Conservation (phyloP, 345 rosid genomes). For the Eucalyptus tenuipes region DNA sequence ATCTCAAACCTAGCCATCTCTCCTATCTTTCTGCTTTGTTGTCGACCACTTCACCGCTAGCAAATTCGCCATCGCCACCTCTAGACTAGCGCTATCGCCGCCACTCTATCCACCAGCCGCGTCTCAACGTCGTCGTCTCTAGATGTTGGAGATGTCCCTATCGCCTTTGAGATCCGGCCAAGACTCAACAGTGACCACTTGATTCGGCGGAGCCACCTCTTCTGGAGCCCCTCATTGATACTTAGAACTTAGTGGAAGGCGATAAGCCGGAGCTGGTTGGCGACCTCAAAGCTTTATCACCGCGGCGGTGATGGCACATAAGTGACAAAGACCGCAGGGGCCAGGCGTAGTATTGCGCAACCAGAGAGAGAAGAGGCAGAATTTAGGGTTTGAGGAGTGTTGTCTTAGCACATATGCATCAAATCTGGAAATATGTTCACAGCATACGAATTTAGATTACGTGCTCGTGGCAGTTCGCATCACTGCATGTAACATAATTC, state of each 20-base stretch:
- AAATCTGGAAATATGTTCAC: not conserved
- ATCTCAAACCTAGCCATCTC: not conserved
- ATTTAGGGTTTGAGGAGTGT: not conserved
- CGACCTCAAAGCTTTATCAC: not conserved
- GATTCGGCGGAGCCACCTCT: not conserved
- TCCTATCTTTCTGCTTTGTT: not conserved
- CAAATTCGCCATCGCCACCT: not conserved
- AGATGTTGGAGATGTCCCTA: not conserved
- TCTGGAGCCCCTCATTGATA: not conserved
- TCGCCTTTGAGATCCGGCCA: not conserved
- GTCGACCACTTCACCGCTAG: not conserved
- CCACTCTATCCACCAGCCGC: not conserved
- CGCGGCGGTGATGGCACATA: not conserved
- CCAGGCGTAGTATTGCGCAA: not conserved
- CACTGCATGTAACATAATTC: not conserved
- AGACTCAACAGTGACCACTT: not conserved
- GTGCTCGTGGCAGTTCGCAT: not conserved
- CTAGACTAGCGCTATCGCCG: not conserved
- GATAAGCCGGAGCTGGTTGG: not conserved
- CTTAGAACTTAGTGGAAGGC: not conserved
- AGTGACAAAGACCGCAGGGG: not conserved
- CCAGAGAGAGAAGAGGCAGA: not conserved
- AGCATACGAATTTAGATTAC: not conserved
- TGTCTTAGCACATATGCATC: not conserved
- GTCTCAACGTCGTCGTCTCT: not conserved